Base-by-base conservation (phyloP, 495 filamentous ascomycete species). In the Clavariopsis aquatica region DNA sequence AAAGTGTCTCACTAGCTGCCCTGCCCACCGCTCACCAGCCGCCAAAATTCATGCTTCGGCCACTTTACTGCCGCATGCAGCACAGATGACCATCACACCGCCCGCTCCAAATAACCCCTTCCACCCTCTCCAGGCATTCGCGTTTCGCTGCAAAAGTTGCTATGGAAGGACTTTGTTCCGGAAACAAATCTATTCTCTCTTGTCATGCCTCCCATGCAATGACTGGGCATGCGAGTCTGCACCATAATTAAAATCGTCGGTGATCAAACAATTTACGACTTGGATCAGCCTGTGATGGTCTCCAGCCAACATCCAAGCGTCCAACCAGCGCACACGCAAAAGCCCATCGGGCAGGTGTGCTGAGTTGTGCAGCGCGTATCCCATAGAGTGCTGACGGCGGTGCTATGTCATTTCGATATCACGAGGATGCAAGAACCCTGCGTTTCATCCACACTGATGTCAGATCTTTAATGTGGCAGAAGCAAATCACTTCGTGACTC, bases 111-210 rank as follows among this genome's bases (percentile, higher is more conserved):
- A 57, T 12, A 47, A 56, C 43, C 22, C 20, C 7, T 17, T 34
- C 19, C 19, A 46, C 28, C 19, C 49, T 61, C 51, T 38, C 55
- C 19, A 53, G 47, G 23, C 47, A 34, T 46, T 9, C 22, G 20
- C 22, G 29, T 55, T 29, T 57, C 28, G 56, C 55, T 49, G 49
- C 17, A 19, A 46, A 29, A 62, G 64, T 55, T 67, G 57, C 57
- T 61, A 66, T 66, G 64, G 64, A 61, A 66, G 51, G 64, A 60
- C 31, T 57, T 31, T 24, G 36, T 60, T 61, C 57, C 64, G 57
- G 57, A 66, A 67, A 57, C 52, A 52, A 41, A 58, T 47, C 49
- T 62, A 47, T 61, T 60, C 61, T 22, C 56, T 46, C n/a, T 43
- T 23, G 52, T 69, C 49, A 65, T 65, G 62, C 62, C 15, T 64